Conservation (phyloP, 768 basidiomycete genomes). For the Gloeostereum incarnatum region DNA sequence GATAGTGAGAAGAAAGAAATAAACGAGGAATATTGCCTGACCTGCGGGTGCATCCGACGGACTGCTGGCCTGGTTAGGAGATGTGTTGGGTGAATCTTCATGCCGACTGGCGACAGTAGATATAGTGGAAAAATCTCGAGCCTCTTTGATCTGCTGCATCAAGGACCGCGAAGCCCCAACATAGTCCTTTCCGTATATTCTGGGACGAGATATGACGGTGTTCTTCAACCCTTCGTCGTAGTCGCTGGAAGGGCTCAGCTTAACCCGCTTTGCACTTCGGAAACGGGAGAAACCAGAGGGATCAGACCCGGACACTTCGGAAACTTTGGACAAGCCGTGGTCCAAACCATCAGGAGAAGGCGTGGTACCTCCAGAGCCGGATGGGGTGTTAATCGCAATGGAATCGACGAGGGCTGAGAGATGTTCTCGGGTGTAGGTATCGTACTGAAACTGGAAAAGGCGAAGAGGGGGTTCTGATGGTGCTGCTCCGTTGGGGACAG, state of each 20-base stretch:
- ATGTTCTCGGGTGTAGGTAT: conserved; percentile 93
- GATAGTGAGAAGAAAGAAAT: too few species aligned
- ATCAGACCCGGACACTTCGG: conserved; percentile 29
- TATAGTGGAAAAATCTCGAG: conserved; percentile 70
- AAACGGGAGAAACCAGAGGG: conserved; percentile 42
- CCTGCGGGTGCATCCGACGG: too few species aligned
- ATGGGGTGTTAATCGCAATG: conserved; percentile 74
- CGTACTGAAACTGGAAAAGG: conserved; percentile 91
- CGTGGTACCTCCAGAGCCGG: conserved; percentile 33
- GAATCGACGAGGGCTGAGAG: conserved; percentile 92
- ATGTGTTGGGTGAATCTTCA: too few species aligned
- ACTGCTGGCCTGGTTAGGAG: too few species aligned
- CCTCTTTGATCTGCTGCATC: conserved; percentile 74
- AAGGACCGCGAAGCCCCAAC: conserved; percentile 68
- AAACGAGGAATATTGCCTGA: too few species aligned
- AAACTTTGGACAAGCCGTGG: conserved; percentile 35
- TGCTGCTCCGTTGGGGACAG: conserved; percentile 6
- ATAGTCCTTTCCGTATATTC: conserved; percentile 49
- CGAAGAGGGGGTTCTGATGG: conserved; percentile 69
- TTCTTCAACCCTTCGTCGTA: conserved; percentile 42
- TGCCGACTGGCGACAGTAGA: conserved; percentile 47
- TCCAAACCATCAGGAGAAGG: conserved; percentile 37
- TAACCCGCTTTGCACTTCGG: conserved; percentile 73
- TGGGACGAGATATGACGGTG: conserved; percentile 40
- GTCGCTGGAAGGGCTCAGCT: conserved; percentile 62